Evolutionary conservation across 108 stramenopile genomes (phyloP).

Genomic region (Chaetoceros tenuissimus): DNA sequence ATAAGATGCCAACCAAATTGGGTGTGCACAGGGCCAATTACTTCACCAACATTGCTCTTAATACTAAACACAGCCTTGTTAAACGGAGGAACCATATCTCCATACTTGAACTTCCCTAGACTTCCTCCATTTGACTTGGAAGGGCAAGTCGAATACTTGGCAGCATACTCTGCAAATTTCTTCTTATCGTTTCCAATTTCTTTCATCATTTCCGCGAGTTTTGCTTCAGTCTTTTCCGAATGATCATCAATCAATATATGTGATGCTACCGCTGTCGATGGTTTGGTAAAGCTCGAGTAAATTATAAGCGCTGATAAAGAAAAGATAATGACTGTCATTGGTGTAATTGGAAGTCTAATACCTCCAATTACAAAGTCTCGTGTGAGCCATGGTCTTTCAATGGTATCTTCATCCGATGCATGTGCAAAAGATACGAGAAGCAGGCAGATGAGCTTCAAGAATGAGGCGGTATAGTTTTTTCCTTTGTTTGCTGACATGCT

Average conservation of each 20-base stretch:
- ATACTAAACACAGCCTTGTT: constrained; percentile 48
- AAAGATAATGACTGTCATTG: constrained; percentile 2
- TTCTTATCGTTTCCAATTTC: constrained; percentile 33
- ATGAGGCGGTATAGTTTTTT: too few relatives aligned
- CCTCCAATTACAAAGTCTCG: constrained; percentile 14
- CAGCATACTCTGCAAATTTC: constrained; percentile 38
- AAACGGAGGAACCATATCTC: constrained; percentile 61
- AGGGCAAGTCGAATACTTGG: constrained; percentile 50
- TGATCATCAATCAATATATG: constrained; percentile 55
- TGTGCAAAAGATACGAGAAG: too few relatives aligned
- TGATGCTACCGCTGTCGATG: constrained; percentile 41
- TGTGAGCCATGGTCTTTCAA: constrained; percentile 25
- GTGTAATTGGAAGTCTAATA: constrained; percentile 7
- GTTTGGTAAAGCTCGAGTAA: neutral
- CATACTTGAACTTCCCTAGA: constrained; percentile 41
- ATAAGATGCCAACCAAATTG: constrained; percentile 71
- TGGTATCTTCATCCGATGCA: too few relatives aligned
- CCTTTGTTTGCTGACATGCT: too few relatives aligned
- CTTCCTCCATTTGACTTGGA: constrained; percentile 39
- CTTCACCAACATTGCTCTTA: constrained; percentile 19
- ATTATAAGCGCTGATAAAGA: constrained; percentile 2
- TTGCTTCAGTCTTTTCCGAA: constrained; percentile 25
- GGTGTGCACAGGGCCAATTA: constrained; percentile 55
- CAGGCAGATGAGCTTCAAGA: too few relatives aligned
- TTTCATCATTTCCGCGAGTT: constrained; percentile 29